A percentile compares a stretch with the other conserved stretches of the same genome.
Evolutionary conservation across 768 basidiomycete species (phyloP).

Genomic region (Cystobasidiopsis lactophilus): DNA sequence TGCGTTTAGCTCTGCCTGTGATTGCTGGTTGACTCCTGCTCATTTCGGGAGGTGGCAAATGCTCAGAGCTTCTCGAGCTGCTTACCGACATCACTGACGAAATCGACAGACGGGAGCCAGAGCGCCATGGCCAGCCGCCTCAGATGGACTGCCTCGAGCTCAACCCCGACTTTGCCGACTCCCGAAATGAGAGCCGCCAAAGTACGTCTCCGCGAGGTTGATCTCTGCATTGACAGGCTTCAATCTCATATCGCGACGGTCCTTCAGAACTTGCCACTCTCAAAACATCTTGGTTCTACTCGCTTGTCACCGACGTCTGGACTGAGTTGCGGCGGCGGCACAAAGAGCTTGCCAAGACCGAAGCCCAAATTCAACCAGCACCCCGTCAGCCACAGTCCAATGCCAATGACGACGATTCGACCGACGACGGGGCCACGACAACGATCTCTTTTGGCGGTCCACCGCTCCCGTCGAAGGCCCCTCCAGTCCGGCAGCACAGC

Average conservation of each 20-base stretch:
- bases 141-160: background rate
- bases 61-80: background rate
- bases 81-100: background rate
- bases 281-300: background rate
- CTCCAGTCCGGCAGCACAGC: too few species aligned
- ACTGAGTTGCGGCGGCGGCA: background rate
- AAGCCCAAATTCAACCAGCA: background rate
- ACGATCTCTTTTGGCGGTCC: too few species aligned
- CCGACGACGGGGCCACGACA: too few species aligned
- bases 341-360: background rate
- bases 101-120: background rate
- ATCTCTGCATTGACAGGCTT: too few species aligned
- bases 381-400: too few species aligned
- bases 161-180: background rate
- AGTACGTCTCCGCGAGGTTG: too few species aligned
- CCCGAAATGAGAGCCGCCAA: background rate
- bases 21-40: too few species aligned
- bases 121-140: background rate
- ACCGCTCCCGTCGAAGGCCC: too few species aligned
- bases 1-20: too few species aligned
- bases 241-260: too few species aligned
- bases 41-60: too few species aligned
- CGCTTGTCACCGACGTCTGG: background rate
- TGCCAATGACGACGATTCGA: too few species aligned
- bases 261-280: background rate